Evolutionary conservation across 1,139 yeast genomes (phyloP).

Genomic region (Ashbya aceris): DNA sequence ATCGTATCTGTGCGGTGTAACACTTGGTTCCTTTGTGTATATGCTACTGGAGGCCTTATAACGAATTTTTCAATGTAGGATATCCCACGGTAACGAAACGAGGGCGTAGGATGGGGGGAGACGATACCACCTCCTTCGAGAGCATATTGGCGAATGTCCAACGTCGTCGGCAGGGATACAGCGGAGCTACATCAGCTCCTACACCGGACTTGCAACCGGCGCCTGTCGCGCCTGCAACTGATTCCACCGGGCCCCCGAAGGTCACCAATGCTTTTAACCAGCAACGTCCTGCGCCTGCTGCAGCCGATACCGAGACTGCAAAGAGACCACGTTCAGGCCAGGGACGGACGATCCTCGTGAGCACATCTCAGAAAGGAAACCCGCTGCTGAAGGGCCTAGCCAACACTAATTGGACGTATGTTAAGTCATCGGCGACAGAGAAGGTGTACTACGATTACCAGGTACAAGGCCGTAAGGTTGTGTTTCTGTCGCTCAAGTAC

Average conservation of each 20-base stretch:
- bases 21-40: neutral
- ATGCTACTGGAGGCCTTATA: too few species aligned
- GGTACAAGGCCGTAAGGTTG: slow-evolving; percentile 52
- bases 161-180: slow-evolving; percentile 33
- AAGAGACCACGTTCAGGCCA: slow-evolving; percentile 9
- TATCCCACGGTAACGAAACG: neutral
- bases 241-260: neutral
- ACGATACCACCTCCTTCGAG: slow-evolving; percentile 53
- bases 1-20: too few species aligned
- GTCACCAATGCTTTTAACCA: slow-evolving; percentile 25
- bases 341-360: slow-evolving; percentile 35
- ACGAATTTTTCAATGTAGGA: too few species aligned
- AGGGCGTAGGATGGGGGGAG: slow-evolving; percentile 18
- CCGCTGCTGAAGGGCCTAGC: slow-evolving; percentile 44
- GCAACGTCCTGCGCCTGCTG: slow-evolving; percentile 7
- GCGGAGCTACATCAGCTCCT: slow-evolving; percentile 9
- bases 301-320: slow-evolving; percentile 1
- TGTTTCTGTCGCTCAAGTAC: slow-evolving; percentile 71
- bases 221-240: neutral
- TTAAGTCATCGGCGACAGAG: slow-evolving; percentile 31
- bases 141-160: slow-evolving; percentile 56
- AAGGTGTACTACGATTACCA: slow-evolving; percentile 57
- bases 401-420: slow-evolving; percentile 44
- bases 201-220: neutral
- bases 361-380: slow-evolving; percentile 50